Evolutionary conservation across 306 rosid species (phyloP).

Genomic region (Rosa lucieae): DNA sequence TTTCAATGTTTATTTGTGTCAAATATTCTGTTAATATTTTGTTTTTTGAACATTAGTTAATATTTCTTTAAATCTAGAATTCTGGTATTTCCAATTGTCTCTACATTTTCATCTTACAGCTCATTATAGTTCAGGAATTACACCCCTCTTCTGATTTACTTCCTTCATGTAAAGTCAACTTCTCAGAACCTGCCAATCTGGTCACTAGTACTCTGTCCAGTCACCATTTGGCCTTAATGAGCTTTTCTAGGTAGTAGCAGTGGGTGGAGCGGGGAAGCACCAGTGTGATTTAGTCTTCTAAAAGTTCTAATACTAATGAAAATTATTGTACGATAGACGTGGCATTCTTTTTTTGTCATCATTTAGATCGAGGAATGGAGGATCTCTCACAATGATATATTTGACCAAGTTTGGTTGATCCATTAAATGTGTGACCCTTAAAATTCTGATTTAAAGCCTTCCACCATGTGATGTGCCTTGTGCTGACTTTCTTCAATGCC

Average conservation of each 20-base stretch:
- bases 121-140: background rate
- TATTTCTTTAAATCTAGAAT: background rate
- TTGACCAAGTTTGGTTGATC: background rate
- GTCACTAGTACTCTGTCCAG: background rate
- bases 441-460: background rate
- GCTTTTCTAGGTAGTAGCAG: background rate
- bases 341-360: background rate
- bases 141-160: background rate
- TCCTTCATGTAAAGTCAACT: background rate
- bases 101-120: background rate
- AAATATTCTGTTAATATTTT: too few relatives aligned
- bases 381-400: background rate
- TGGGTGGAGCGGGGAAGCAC: background rate
- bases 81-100: background rate
- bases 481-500: conserved; percentile 27
- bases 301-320: background rate
- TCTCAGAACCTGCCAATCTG: background rate
- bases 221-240: background rate
- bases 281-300: background rate
- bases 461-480: background rate
- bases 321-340: background rate
- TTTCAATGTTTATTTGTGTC: background rate
- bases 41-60: background rate
- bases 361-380: background rate
- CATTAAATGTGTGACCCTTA: background rate